Percentiles rank a stretch among this genome's conserved stretches.
Conservation (phyloP, 2,329 filamentous ascomycete species). For the Xenosphaeropsis pyriputrescens region DNA sequence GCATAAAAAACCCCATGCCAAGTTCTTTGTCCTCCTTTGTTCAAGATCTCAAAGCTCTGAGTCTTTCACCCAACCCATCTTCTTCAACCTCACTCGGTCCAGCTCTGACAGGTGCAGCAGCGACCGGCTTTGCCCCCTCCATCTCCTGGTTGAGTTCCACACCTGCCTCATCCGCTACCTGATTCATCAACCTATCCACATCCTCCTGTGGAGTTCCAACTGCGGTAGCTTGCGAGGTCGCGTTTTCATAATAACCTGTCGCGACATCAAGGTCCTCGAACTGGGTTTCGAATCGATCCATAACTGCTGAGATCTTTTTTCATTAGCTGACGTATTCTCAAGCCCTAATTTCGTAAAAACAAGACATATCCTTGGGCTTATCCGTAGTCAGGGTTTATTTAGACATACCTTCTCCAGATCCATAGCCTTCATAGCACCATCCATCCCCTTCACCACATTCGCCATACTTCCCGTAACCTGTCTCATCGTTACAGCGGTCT, state of each 20-base stretch:
- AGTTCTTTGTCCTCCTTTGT: not conserved
- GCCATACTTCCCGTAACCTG: constrained; percentile 45
- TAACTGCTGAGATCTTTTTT: constrained; percentile 26
- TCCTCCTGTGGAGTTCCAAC: constrained; percentile 67
- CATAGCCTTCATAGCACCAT: constrained; percentile 47
- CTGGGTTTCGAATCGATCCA: constrained; percentile 49
- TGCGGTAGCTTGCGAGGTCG: constrained; percentile 64
- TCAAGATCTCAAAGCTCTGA: constrained; percentile 32
- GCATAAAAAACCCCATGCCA: too few species aligned
- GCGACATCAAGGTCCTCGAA: constrained; percentile 34
- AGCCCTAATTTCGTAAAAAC: too few species aligned
- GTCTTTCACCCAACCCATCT: constrained; percentile 50
- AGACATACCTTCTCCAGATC: constrained; percentile 39
- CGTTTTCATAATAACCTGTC: constrained; percentile 55
- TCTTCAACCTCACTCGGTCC: constrained; percentile 68
- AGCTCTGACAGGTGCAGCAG: constrained; percentile 38
- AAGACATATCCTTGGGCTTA: not conserved
- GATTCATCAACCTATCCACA: constrained; percentile 71
- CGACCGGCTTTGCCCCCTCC: constrained; percentile 38
- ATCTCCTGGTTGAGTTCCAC: constrained; percentile 71
- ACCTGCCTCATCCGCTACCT: constrained; percentile 79
- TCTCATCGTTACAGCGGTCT: constrained; percentile 48
- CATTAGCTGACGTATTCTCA: not conserved
- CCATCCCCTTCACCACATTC: constrained; percentile 46
- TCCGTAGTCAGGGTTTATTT: too few species aligned